Percentiles rank a stretch among this genome's conserved stretches.
These are phyloP conservation scores for Aphanomyces cochlioides DNA, from an alignment of 352 stramenopile genomes.

Conservation along the genomic window DNA sequence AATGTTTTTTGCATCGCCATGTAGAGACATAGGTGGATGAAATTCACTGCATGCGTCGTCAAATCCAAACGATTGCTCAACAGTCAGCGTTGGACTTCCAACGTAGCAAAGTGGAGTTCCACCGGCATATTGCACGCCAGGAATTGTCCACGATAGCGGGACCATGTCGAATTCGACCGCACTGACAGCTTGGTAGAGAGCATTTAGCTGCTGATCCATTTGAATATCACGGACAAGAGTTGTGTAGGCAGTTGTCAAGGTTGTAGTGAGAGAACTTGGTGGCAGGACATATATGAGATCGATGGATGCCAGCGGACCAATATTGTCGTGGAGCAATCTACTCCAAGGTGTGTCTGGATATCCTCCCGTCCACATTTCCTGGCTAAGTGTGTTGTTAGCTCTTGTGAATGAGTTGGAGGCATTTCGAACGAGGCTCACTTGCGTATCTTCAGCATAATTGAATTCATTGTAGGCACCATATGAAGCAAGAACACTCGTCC, in stretches of 20 bases:
- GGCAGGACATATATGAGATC: neutral
- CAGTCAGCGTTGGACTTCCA: neutral
- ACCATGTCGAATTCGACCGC: neutral
- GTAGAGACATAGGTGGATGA: neutral
- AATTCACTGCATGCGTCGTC: neutral
- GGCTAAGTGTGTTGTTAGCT: neutral
- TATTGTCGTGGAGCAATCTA: neutral
- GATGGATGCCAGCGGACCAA: neutral
- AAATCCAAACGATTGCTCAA: neutral
- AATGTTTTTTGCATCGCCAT: neutral
- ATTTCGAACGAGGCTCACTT: slow-evolving; percentile 1
- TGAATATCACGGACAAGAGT: neutral
- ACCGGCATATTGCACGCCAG: neutral
- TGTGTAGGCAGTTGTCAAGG: neutral
- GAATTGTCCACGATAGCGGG: neutral
- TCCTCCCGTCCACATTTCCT: neutral
- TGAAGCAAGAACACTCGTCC: neutral
- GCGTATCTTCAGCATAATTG: neutral
- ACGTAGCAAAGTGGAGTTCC: slow-evolving; percentile 1
- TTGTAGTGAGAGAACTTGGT: neutral
- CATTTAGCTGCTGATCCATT: neutral
- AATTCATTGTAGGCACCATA: neutral
- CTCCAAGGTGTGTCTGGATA: neutral
- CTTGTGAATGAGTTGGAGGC: neutral
- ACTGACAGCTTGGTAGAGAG: neutral